Evolutionary conservation across 2,329 filamentous ascomycete species (phyloP), one percentile per base, ranked within the genome.

Genomic region (Fusarium pininemorale): DNA sequence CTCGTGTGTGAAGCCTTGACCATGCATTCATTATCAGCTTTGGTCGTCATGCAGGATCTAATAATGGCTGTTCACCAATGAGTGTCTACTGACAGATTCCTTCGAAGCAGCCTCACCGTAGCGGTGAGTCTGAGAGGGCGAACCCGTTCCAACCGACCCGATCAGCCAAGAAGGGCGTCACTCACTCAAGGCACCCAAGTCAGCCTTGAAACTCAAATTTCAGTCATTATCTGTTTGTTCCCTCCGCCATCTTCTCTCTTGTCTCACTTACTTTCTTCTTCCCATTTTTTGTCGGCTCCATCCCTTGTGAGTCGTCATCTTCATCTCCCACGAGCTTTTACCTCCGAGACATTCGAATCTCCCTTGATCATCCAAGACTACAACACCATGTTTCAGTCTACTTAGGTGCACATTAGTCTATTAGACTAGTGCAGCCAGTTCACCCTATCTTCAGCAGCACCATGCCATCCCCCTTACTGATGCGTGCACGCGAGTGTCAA

Each of bases 391-490:
- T 50, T 44, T 53, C 38, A 56, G 12, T 32, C 10, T 45, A 28
- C 50, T 51, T 47, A n/a, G 42, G 32, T 47, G 16, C 37, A 41
- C 56, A 41, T 45, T 50, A 67, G 62, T 32, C 42, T 44, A 18
- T 38, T 22, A n/a, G 32, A 22, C 66, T 69, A 69, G 66, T 70
- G 53, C 41, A 70, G 53, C 39, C 37, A 37, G 30, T 38, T 42
- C 24, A 38, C 18, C 24, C 28, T 51, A 22, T 41, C 30, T 60
- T 37, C 20, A 32, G 24, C 20, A 26, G 18, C 32, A 53, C 51
- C 48, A 28, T 45, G 13, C 22, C 12, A 7, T 32, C 9, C 64
- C 66, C 66, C 65, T 45, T 69, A 30, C 48, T n/a, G 26, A 69
- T 56, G 64, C 26, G n/a, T 35, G 14, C 28, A 35, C 44, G 42